Percentiles rank a stretch among this genome's conserved stretches.
These are phyloP conservation scores for Alternaria viburni DNA, from an alignment of 2,329 filamentous ascomycete species.

Conservation along the genomic window DNA sequence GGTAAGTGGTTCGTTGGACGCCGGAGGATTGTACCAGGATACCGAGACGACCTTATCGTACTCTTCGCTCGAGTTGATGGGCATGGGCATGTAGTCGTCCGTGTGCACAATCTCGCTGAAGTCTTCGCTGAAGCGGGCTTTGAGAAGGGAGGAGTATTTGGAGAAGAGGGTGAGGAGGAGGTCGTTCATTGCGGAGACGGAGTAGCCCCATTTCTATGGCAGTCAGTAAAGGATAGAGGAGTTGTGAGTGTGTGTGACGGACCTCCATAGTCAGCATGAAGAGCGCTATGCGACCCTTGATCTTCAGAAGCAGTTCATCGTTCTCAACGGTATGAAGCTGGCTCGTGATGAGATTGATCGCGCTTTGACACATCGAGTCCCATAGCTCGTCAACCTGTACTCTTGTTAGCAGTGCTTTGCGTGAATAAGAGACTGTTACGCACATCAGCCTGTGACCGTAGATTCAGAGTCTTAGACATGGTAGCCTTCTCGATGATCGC, in stretches of 20 bases:
- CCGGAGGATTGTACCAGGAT: slow-evolving; percentile 83
- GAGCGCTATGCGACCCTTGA: slow-evolving; percentile 89
- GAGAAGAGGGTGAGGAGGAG: slow-evolving; percentile 90
- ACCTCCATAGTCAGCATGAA: slow-evolving; percentile 99
- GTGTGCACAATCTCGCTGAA: slow-evolving; percentile 92
- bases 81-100: slow-evolving; percentile 99
- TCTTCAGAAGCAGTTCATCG: slow-evolving; percentile 88
- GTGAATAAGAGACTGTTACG: slow-evolving; percentile 30
- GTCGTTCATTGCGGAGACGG: slow-evolving; percentile 78
- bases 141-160: slow-evolving; percentile 90
- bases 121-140: slow-evolving; percentile 89
- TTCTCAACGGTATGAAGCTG: slow-evolving; percentile 81
- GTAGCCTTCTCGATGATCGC: slow-evolving; percentile 96
- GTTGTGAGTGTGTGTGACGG: slow-evolving; percentile 36
- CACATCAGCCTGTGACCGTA: slow-evolving; percentile 82
- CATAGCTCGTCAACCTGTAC: slow-evolving; percentile 90
- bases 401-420: neutral
- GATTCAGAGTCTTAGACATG: slow-evolving; percentile 81
- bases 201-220: slow-evolving; percentile 82
- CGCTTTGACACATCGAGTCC: slow-evolving; percentile 95
- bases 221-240: slow-evolving; percentile 8
- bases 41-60: slow-evolving; percentile 96
- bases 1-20: slow-evolving; percentile 62
- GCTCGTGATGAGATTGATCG: slow-evolving; percentile 80
- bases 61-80: slow-evolving; percentile 86